A percentile compares a stretch with the other conserved stretches of the same genome.
These are phyloP conservation scores for Phytopythium litorale DNA, from an alignment of 352 stramenopile genomes.

Conservation along the genomic window DNA sequence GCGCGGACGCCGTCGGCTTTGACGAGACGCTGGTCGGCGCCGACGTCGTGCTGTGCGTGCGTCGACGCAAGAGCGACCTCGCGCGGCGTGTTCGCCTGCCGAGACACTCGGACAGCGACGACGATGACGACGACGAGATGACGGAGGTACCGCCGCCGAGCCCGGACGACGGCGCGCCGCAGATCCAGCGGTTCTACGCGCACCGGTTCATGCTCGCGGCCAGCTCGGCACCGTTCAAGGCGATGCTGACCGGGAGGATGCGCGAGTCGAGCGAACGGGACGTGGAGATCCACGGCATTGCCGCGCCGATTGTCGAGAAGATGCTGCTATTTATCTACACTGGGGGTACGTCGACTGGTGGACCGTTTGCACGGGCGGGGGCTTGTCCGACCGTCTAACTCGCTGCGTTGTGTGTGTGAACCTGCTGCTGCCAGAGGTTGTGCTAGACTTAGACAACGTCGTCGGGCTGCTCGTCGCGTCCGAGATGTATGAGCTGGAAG, in stretches of 20 bases:
- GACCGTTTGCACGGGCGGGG: not conserved
- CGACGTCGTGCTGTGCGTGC: constrained; percentile 71
- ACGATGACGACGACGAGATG: constrained; percentile 4
- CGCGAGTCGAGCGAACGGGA: constrained; percentile 65
- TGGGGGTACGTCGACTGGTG: constrained; percentile 28
- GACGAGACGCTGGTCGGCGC: constrained; percentile 56
- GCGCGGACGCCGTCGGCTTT: constrained; percentile 31
- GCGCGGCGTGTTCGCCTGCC: not conserved
- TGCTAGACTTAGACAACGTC: constrained; percentile 66
- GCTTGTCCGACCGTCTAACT: not conserved
- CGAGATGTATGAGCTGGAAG: constrained; percentile 82
- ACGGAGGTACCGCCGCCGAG: not conserved
- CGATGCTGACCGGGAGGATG: constrained; percentile 82
- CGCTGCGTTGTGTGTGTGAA: not conserved
- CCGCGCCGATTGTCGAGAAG: constrained; percentile 63
- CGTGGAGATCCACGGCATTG: constrained; percentile 68
- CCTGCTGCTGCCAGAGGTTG: constrained; percentile 40
- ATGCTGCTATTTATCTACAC: constrained; percentile 87
- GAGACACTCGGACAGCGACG: constrained; percentile 5
- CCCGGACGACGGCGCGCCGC: constrained; percentile 2
- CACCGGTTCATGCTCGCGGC: constrained; percentile 83
- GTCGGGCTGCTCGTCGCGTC: constrained; percentile 68
- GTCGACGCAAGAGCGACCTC: constrained; percentile 6
- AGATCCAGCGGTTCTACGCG: constrained; percentile 41
- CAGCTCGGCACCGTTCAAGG: constrained; percentile 78